Evolutionary conservation across 2,329 filamentous ascomycete genomes (phyloP).

Genomic region (Penicillium sclerotiorum): DNA sequence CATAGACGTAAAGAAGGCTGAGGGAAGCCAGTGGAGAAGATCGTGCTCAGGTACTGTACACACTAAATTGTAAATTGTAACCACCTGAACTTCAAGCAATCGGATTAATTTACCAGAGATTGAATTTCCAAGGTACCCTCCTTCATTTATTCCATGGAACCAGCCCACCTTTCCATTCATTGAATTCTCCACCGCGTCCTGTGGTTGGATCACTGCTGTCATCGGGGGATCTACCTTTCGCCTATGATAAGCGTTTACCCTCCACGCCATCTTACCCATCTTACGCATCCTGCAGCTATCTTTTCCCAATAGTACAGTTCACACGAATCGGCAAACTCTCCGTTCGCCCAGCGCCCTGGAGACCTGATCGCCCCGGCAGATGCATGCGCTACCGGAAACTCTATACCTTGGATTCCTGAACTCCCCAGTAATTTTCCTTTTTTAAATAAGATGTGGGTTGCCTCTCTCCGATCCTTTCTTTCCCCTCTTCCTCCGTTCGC

Average conservation of each 20-base stretch:
- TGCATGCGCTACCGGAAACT: constrained; percentile 14
- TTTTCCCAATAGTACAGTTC: constrained; percentile 15
- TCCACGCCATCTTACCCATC: neutral
- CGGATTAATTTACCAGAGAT: constrained; percentile 3
- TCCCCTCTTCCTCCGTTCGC: constrained; percentile 2
- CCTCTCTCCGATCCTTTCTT: constrained; percentile 3
- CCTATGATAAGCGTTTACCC: constrained; percentile 15
- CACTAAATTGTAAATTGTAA: constrained; percentile 16
- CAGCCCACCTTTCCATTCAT: neutral
- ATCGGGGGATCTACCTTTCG: constrained; percentile 11
- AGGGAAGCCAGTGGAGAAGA: constrained; percentile 4
- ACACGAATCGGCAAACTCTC: constrained; percentile 13
- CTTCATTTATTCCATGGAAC: neutral
- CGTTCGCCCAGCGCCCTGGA: constrained; percentile 7
- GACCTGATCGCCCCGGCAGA: constrained; percentile 17
- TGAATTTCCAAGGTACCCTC: constrained; percentile 6
- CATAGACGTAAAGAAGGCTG: neutral
- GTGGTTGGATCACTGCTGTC: constrained; percentile 18
- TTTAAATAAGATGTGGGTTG: constrained; percentile 11
- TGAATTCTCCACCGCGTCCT: constrained; percentile 1
- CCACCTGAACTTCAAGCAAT: too few relatives aligned
- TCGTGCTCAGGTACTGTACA: too few relatives aligned
- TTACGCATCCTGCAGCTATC: constrained; percentile 3
- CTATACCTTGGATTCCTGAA: constrained; percentile 8
- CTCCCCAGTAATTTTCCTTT: neutral